These are phyloP conservation scores for Talaromyces wortmannii DNA, from an alignment of 495 filamentous ascomycete genomes.

Conservation along the genomic window DNA sequence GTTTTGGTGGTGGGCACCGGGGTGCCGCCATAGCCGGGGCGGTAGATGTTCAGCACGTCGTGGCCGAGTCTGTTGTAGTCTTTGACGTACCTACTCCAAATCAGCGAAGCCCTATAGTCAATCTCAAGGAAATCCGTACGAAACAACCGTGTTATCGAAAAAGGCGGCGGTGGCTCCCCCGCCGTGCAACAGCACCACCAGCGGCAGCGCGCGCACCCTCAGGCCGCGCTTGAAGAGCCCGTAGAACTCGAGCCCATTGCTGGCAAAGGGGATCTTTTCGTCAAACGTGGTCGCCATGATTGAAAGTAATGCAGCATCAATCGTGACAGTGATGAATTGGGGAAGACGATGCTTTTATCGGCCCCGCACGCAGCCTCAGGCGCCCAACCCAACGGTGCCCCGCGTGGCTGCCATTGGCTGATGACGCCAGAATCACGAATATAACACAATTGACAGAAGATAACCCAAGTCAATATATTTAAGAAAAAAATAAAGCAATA, in stretches of 20 bases:
- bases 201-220: neutral
- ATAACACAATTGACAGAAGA: too few relatives aligned
- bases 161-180: constrained; percentile 7
- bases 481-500: too few relatives aligned
- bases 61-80: constrained; percentile 7
- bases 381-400: too few relatives aligned
- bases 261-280: constrained; percentile 3
- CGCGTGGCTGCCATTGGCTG: neutral
- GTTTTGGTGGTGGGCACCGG: constrained; percentile 4
- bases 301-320: too few relatives aligned
- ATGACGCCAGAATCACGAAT: neutral
- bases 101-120: neutral
- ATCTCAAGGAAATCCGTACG: neutral
- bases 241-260: constrained; percentile 4
- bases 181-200: constrained; percentile 10
- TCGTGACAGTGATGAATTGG: too few relatives aligned
- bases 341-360: too few relatives aligned
- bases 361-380: too few relatives aligned
- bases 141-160: constrained; percentile 8
- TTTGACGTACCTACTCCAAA: neutral
- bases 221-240: constrained; percentile 4
- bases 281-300: constrained; percentile 4
- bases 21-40: constrained; percentile 7
- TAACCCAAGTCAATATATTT: too few relatives aligned
- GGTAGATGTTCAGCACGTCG: constrained; percentile 10